Base-by-base conservation (phyloP, 768 basidiomycete species). In the Amyloporia xantha region DNA sequence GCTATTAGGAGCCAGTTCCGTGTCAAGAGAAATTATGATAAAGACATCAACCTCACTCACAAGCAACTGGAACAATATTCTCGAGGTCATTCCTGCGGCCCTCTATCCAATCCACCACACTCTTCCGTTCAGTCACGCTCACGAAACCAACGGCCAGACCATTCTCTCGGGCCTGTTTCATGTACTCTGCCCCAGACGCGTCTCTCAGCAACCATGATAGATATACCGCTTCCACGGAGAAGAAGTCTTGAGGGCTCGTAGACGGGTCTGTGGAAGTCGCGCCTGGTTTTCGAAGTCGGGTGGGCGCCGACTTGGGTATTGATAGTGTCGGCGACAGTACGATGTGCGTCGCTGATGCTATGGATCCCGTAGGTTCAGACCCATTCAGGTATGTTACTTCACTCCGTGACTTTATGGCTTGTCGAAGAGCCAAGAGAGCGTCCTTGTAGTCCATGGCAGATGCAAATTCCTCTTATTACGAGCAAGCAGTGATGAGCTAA, bases 121-220 rank as follows among this genome's bases (percentile, higher is more conserved):
- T 74, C 69, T 88, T 91, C 53, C 93, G 72, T 67, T 96, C 93
- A 2, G 91, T 90, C 27, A 91, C 81, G 56, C 86, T 83, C 33
- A 97, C 90, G 62, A 91, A 79, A 6, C 85, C 84, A 33, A 81
- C 76, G 2, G 79, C 72, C 25, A 92, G 68, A 1, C 89, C 86
- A 37, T 75, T 75, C 59, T 87, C 86, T 47, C 89, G 73, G 2
- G 85, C 84, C 58, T 87, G 83, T 61, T 84, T 86, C 79, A 95
- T 82, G 68, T 98, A 98, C 55, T 94, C 91, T 13, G 85, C 87
- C 25, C 82, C 80, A 0, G 80, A 72, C 0, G 80, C 78, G 62
- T 90, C 87, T 40, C 79, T 72, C 26, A 86, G 73, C 3, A 82
- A 68, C 86, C 85, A 98, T 24, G 86, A 84, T n/a, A 94, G 73